A percentile compares a stretch with the other conserved stretches of the same genome.
These are phyloP conservation scores for Quillaja saponaria DNA, from an alignment of 306 rosid species.

Conservation along the genomic window DNA sequence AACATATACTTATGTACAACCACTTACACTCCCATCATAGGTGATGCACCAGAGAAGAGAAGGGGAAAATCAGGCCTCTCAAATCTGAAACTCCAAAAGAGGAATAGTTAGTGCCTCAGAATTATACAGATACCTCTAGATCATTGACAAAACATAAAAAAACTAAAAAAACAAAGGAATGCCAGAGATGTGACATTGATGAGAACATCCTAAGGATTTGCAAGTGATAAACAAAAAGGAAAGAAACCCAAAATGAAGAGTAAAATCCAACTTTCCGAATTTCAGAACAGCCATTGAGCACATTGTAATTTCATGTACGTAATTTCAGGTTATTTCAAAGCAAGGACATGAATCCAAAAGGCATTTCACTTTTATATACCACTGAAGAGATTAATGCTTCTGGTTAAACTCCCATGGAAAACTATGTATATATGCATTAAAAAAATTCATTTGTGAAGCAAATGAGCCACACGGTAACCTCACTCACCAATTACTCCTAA, in stretches of 20 bases:
- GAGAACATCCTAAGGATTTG: background rate
- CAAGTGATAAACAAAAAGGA: background rate
- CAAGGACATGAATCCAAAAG: background rate
- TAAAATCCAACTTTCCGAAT: background rate
- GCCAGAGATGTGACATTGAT: background rate
- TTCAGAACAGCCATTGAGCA: background rate
- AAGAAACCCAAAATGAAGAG: constrained; percentile 3
- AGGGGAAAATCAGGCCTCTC: constrained; percentile 84
- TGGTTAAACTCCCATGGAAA: too few relatives aligned
- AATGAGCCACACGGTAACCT: too few relatives aligned
- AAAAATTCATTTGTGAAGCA: too few relatives aligned
- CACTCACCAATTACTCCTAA: too few relatives aligned
- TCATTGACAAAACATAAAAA: constrained; percentile 2
- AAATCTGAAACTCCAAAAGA: constrained; percentile 62
- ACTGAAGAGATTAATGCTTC: background rate
- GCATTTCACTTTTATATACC: background rate
- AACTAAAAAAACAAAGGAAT: background rate
- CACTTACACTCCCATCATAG: constrained; percentile 86
- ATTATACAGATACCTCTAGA: constrained; percentile 2
- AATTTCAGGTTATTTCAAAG: background rate
- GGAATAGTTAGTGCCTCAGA: constrained; percentile 32
- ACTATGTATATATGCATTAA: too few relatives aligned
- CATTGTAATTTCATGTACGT: background rate
- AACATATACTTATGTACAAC: constrained; percentile 17
- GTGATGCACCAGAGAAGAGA: constrained; percentile 77